These are phyloP conservation scores for Annulohypoxylon stygium DNA, from an alignment of 495 filamentous ascomycete genomes.

Conservation along the genomic window DNA sequence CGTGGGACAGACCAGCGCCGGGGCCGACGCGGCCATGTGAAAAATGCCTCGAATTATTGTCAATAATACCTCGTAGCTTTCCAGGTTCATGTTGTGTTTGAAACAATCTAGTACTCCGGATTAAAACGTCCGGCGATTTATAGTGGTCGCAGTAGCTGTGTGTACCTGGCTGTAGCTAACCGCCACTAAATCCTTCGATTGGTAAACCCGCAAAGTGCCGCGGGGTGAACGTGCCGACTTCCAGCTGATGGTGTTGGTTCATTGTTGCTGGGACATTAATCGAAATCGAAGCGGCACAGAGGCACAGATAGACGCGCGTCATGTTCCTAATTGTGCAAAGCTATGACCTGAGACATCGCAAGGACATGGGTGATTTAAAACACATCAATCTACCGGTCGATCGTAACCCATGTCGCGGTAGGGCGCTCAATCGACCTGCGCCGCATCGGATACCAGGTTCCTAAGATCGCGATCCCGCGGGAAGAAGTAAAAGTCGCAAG, in stretches of 20 bases:
- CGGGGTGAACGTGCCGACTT: not conserved
- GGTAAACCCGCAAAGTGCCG: not conserved
- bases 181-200: not conserved
- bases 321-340: not conserved
- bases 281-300: not conserved
- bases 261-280: not conserved
- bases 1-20: constrained; percentile 28
- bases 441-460: not conserved
- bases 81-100: not conserved
- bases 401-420: too few relatives aligned
- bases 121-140: not conserved
- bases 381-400: not conserved
- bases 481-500: too few relatives aligned
- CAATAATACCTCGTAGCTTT: not conserved
- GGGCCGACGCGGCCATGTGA: constrained; percentile 13
- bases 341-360: constrained; percentile 1
- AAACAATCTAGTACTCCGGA: not conserved
- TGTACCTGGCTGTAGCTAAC: not conserved
- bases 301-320: constrained; percentile 2
- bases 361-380: not conserved
- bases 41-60: not conserved
- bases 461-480: not conserved
- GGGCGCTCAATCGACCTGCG: not conserved
- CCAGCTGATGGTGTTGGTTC: not conserved
- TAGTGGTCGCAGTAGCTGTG: not conserved